A percentile compares a stretch with the other conserved stretches of the same genome.
Conservation (phyloP, 2,329 filamentous ascomycete species). For the Xylariomycetidae sp. region DNA sequence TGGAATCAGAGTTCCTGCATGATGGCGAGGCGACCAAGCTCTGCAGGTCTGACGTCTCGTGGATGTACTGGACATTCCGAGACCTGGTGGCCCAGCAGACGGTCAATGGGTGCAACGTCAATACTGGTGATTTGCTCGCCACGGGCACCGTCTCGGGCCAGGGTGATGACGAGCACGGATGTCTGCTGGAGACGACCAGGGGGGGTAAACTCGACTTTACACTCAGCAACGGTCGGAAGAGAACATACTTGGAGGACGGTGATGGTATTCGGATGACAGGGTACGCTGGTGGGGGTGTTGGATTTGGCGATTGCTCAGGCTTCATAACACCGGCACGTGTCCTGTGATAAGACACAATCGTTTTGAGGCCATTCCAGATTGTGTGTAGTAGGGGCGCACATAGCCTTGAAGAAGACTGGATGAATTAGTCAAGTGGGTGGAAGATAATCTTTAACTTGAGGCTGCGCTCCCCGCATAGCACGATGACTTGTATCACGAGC, state of each 20-base stretch:
- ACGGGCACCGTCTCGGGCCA: slow-evolving; percentile 37
- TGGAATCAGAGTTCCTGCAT: slow-evolving; percentile 11
- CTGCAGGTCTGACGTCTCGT: slow-evolving; percentile 25
- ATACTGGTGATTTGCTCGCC: slow-evolving; percentile 36
- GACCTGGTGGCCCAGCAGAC: slow-evolving; percentile 34
- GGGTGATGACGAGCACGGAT: slow-evolving; percentile 30
- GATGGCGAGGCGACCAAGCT: slow-evolving; percentile 18
- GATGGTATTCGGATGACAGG: slow-evolving; percentile 33
- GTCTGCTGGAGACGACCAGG: slow-evolving; percentile 35
- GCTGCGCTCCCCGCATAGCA: too few relatives aligned
- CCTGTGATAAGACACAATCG: too few relatives aligned
- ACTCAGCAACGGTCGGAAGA: slow-evolving; percentile 25
- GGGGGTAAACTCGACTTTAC: slow-evolving; percentile 28
- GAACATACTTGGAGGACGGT: slow-evolving; percentile 34
- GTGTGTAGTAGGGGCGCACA: too few relatives aligned
- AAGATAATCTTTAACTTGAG: too few relatives aligned
- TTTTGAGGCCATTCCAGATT: too few relatives aligned
- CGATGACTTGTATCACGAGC: too few relatives aligned
- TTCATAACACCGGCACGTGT: slow-evolving; percentile 14
- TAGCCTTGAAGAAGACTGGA: too few relatives aligned
- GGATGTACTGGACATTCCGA: slow-evolving; percentile 35
- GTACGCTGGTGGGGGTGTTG: slow-evolving; percentile 37
- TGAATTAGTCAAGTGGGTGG: too few relatives aligned
- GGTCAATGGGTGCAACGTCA: slow-evolving; percentile 31
- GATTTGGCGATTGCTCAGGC: slow-evolving; percentile 31